Evolutionary conservation across 83 land plant species (phyloP).

Genomic region (Thuja plicata): DNA sequence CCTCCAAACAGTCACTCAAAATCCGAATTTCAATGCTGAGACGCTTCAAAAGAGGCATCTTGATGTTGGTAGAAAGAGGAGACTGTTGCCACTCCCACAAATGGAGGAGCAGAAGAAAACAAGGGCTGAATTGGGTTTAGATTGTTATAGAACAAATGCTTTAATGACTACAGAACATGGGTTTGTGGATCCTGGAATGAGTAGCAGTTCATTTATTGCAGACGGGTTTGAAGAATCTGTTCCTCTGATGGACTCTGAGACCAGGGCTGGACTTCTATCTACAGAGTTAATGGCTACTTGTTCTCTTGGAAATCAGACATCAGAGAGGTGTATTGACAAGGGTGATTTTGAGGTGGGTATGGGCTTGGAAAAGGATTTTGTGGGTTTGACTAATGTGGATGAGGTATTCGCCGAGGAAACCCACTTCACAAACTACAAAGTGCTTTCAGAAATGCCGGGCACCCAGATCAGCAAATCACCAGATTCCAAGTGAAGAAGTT

Average conservation of each 20-base stretch:
- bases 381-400: neutral
- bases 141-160: too few species aligned
- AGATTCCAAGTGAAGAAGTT: too few species aligned
- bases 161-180: neutral
- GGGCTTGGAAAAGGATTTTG: neutral
- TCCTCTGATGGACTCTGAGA: neutral
- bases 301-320: neutral
- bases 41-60: neutral
- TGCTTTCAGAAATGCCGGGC: too few species aligned
- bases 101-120: too few species aligned
- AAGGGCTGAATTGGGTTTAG: too few species aligned
- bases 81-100: too few species aligned
- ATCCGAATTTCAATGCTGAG: conserved; percentile 11
- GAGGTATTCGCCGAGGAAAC: too few species aligned
- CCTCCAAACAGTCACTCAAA: conserved; percentile 22
- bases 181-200: neutral
- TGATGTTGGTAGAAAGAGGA: neutral
- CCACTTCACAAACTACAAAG: too few species aligned
- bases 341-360: too few species aligned
- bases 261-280: too few species aligned
- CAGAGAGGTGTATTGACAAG: neutral
- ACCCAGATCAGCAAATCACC: too few species aligned
- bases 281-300: neutral
- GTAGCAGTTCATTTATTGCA: neutral
- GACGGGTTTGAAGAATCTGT: neutral